Evolutionary conservation across 768 basidiomycete genomes (phyloP).

Genomic region (Baorangia bicolor): DNA sequence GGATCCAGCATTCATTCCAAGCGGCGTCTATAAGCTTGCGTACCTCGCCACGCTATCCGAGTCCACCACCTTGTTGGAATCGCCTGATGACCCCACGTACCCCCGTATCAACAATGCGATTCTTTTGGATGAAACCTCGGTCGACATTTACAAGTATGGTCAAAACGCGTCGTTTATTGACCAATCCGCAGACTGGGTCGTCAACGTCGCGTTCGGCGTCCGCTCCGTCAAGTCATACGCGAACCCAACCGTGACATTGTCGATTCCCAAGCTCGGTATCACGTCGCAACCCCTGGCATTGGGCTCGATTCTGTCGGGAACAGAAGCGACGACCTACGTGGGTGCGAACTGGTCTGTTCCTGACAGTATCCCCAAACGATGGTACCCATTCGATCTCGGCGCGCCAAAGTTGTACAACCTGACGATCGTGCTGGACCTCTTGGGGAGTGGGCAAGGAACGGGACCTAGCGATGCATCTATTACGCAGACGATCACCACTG

Average conservation of each 20-base stretch:
- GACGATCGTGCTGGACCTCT: slow-evolving; percentile 39
- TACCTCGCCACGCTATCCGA: slow-evolving; percentile 46
- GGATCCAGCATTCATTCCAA: slow-evolving; percentile 59
- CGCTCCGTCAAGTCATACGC: slow-evolving; percentile 40
- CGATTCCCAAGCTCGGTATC: slow-evolving; percentile 48
- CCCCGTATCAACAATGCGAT: slow-evolving; percentile 28
- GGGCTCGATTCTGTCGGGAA: slow-evolving; percentile 19
- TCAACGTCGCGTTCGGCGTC: slow-evolving; percentile 52
- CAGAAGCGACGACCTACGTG: slow-evolving; percentile 40
- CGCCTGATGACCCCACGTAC: slow-evolving; percentile 26
- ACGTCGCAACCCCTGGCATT: slow-evolving; percentile 32
- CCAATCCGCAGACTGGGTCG: slow-evolving; percentile 52
- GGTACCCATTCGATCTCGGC: slow-evolving; percentile 58
- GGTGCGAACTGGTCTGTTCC: slow-evolving; percentile 46
- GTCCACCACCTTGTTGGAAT: slow-evolving; percentile 18
- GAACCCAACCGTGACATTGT: slow-evolving; percentile 40
- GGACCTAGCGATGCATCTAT: slow-evolving; percentile 20
- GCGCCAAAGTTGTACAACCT: slow-evolving; percentile 55
- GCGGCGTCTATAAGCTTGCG: slow-evolving; percentile 54
- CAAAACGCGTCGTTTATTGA: slow-evolving; percentile 44
- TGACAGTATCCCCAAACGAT: slow-evolving; percentile 46
- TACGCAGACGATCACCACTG: slow-evolving; percentile 45
- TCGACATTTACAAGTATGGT: slow-evolving; percentile 56
- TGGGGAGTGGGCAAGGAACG: slow-evolving; percentile 3
- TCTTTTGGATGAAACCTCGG: slow-evolving; percentile 51